phyloP scores from a whole-genome alignment of 192 early-diverging fungal species.

The Lunasporangiospora selenospora region DNA sequence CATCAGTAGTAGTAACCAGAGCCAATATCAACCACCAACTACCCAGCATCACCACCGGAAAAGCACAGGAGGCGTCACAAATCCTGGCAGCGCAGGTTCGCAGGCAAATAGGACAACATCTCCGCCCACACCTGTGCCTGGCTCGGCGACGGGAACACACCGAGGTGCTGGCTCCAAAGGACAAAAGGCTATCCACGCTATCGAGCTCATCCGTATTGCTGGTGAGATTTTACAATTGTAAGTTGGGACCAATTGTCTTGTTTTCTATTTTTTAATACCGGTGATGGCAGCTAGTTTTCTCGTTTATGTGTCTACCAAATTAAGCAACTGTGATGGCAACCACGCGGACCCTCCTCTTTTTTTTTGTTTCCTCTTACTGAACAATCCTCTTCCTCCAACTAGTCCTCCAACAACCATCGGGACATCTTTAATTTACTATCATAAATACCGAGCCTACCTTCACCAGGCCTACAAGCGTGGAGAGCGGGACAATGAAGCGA shows the following conservation, averaged over 20 bases:
- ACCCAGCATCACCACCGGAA: slow-evolving; percentile 23
- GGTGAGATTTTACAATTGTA: slow-evolving; percentile 48
- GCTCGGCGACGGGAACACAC: slow-evolving; percentile 7
- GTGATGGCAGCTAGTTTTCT: too few species aligned
- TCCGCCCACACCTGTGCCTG: slow-evolving; percentile 29
- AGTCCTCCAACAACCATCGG: slow-evolving; percentile 57
- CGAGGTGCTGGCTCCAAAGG: slow-evolving; percentile 8
- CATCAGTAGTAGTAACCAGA: not conserved
- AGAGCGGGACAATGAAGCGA: slow-evolving; percentile 47
- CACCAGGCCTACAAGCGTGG: slow-evolving; percentile 31
- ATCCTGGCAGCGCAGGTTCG: not conserved
- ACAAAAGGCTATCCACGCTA: slow-evolving; percentile 40
- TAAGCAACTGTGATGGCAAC: too few species aligned
- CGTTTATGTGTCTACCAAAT: too few species aligned
- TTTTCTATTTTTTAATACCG: too few species aligned
- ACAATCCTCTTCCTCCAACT: too few species aligned
- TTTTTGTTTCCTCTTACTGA: too few species aligned
- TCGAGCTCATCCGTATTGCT: slow-evolving; percentile 42
- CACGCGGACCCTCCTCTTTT: too few species aligned
- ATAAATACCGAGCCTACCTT: slow-evolving; percentile 51
- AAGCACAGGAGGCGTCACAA: not conserved
- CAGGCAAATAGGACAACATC: slow-evolving; percentile 27
- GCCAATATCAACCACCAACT: not conserved
- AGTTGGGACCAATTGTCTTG: too few species aligned
- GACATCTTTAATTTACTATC: slow-evolving; percentile 58